These are phyloP conservation scores for Pythium oligandrum DNA, from an alignment of 352 stramenopile species.

Conservation along the genomic window DNA sequence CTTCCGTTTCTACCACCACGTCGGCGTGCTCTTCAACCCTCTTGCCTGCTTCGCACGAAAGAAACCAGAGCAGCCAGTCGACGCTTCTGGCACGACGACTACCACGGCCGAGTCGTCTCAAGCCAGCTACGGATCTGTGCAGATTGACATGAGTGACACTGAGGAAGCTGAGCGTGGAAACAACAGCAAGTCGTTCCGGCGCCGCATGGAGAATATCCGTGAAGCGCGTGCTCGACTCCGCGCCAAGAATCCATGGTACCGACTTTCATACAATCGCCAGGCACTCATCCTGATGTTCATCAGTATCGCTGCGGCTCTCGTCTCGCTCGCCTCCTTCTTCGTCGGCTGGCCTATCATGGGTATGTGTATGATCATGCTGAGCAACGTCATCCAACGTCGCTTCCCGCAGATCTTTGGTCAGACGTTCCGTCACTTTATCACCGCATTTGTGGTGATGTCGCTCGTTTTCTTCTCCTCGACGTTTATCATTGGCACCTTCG, in stretches of 20 bases:
- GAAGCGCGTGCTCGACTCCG: slow-evolving; percentile 29
- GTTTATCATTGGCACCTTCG: slow-evolving; percentile 72
- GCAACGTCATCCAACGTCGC: slow-evolving; percentile 56
- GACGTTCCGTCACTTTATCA: slow-evolving; percentile 73
- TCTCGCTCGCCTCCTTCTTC: slow-evolving; percentile 60
- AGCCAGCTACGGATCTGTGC: background rate
- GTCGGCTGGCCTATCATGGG: slow-evolving; percentile 76
- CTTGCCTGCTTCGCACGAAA: slow-evolving; percentile 3
- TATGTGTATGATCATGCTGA: slow-evolving; percentile 56
- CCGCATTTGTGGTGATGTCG: slow-evolving; percentile 64
- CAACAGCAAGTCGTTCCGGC: background rate
- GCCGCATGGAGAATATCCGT: slow-evolving; percentile 25
- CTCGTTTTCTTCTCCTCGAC: slow-evolving; percentile 81
- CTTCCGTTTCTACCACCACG: slow-evolving; percentile 66
- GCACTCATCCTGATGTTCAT: slow-evolving; percentile 45
- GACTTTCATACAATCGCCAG: slow-evolving; percentile 37
- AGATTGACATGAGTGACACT: background rate
- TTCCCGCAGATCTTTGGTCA: slow-evolving; percentile 77
- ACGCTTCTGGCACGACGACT: background rate
- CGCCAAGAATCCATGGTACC: slow-evolving; percentile 50
- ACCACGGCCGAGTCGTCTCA: no score
- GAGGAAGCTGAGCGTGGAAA: background rate
- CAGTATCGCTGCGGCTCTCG: slow-evolving; percentile 45
- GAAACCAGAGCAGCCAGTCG: background rate
- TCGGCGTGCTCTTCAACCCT: slow-evolving; percentile 41